phyloP scores from a whole-genome alignment of 179 eudicot genomes.

The Beta lomatogona region DNA sequence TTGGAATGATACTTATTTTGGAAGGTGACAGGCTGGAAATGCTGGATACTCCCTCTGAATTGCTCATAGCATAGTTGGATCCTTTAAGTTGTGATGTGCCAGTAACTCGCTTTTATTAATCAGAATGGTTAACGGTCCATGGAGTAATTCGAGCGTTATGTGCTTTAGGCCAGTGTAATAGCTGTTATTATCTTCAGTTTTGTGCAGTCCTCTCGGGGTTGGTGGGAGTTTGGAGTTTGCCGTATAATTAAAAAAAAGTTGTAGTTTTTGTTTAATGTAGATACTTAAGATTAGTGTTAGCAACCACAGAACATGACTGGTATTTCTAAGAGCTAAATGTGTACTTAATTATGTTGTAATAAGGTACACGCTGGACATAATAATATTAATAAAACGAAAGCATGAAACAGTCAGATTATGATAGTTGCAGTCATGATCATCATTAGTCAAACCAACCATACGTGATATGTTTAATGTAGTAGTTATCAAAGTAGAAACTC shows the following conservation, averaged over 20 bases:
- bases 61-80: slow-evolving; percentile 27
- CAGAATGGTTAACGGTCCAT: slow-evolving; percentile 3
- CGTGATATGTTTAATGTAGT: slow-evolving; percentile 15
- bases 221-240: slow-evolving; percentile 14
- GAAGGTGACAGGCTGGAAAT: slow-evolving; percentile 31
- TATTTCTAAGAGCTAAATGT: slow-evolving; percentile 10
- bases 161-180: slow-evolving; percentile 12
- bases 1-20: slow-evolving; percentile 22
- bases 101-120: slow-evolving; percentile 20
- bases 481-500: slow-evolving; percentile 2
- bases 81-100: slow-evolving; percentile 32
- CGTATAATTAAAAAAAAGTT: not conserved
- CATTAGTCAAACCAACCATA: slow-evolving; percentile 6
- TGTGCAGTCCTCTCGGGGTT: not conserved
- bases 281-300: slow-evolving; percentile 17
- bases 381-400: not conserved
- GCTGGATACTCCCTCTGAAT: slow-evolving; percentile 13
- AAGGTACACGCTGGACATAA: slow-evolving; percentile 10
- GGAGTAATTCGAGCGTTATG: not conserved
- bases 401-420: slow-evolving; percentile 22
- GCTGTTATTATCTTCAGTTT: not conserved
- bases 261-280: not conserved
- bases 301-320: not conserved
- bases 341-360: not conserved
- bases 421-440: slow-evolving; percentile 15